A percentile compares a stretch with the other conserved stretches of the same genome.
These are phyloP conservation scores for Parasarocladium wereldwijsianum DNA, from an alignment of 2,329 filamentous ascomycete species.

Conservation along the genomic window DNA sequence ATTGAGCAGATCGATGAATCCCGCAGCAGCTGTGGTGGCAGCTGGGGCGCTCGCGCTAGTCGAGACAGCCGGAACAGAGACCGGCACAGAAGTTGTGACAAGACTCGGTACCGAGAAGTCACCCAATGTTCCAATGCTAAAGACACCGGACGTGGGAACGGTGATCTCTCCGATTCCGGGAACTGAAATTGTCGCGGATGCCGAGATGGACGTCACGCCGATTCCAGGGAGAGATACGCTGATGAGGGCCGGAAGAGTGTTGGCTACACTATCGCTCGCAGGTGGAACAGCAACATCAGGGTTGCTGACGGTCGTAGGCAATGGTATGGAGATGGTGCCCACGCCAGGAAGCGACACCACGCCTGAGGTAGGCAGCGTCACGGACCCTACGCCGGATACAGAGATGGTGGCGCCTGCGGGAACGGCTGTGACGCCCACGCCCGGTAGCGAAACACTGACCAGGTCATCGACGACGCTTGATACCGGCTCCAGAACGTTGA, in stretches of 20 bases:
- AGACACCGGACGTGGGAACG: not conserved
- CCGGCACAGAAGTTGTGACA: constrained; percentile 3
- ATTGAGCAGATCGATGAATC: constrained; percentile 1
- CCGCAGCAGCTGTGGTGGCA: not conserved
- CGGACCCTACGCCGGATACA: not conserved
- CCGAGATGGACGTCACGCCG: not conserved
- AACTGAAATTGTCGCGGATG: not conserved
- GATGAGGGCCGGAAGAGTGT: no score
- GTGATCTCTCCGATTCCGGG: not conserved
- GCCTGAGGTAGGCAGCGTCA: not conserved
- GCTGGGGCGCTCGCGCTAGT: not conserved
- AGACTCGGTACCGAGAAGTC: no score
- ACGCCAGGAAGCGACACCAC: not conserved
- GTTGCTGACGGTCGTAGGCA: no score
- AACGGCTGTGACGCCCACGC: not conserved
- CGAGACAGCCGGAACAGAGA: not conserved
- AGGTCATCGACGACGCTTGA: no score
- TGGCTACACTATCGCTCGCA: no score
- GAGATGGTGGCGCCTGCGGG: not conserved
- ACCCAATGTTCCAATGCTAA: no score
- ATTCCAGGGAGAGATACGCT: not conserved
- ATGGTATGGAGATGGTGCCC: constrained; percentile 1
- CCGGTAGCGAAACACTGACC: not conserved
- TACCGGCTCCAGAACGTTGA: no score
- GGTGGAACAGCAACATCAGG: no score